Percentiles rank a stretch among this genome's conserved stretches.
Conservation (phyloP, 129 eudicot species). For the Centella asiatica region DNA sequence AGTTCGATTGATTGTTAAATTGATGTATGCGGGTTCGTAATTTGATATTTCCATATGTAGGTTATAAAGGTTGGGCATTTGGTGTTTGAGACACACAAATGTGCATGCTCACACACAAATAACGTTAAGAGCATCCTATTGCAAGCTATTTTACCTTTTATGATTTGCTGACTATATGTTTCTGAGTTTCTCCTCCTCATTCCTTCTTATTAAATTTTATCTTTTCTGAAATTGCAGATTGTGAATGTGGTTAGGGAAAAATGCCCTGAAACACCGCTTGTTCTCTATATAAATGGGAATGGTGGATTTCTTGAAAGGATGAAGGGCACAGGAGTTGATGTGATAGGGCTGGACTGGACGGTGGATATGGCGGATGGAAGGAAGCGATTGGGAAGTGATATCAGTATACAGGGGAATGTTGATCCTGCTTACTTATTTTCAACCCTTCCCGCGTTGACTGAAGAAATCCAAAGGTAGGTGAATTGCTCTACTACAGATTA, state of each 20-base stretch:
- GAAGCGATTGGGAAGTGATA: slow-evolving; percentile 60
- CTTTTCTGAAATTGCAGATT: slow-evolving; percentile 40
- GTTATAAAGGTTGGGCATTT: too few species aligned
- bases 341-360: slow-evolving; percentile 96
- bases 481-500: background rate
- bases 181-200: background rate
- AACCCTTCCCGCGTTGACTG: slow-evolving; percentile 71
- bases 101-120: too few species aligned
- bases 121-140: too few species aligned
- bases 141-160: too few species aligned
- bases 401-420: slow-evolving; percentile 86
- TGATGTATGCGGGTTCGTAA: too few species aligned
- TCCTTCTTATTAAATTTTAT: background rate
- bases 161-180: too few species aligned
- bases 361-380: slow-evolving; percentile 99
- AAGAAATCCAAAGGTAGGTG: slow-evolving; percentile 74
- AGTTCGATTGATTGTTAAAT: too few species aligned
- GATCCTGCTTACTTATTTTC: slow-evolving; percentile 86
- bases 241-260: slow-evolving; percentile 55
- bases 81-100: too few species aligned
- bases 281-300: slow-evolving; percentile 87
- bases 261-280: slow-evolving; percentile 88
- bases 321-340: slow-evolving; percentile 90
- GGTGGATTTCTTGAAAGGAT: slow-evolving; percentile 93
- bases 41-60: too few species aligned